Base-by-base conservation (phyloP, 805 yeast genomes). In the Torulaspora franciscae region DNA sequence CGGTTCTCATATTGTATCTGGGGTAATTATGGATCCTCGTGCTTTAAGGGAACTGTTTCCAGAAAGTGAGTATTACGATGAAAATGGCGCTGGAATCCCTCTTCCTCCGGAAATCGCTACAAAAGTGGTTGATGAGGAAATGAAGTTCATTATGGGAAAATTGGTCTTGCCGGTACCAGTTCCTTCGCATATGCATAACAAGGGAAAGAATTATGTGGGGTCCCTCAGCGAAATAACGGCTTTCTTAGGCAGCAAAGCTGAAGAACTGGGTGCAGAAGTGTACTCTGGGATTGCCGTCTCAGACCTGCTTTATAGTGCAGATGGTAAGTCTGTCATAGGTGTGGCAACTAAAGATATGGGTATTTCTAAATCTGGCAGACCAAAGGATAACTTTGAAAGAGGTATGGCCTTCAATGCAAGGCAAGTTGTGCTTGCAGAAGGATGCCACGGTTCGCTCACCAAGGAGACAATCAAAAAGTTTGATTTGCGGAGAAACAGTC, bases 401-500 rank as follows among this genome's bases (percentile, higher is more conserved):
- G 99, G 99, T 22, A 86, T 93, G 96, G 98, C 88, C 66, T 93
- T 93, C 66, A 93, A 83, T 55, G 87, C 99, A 4, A 79, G 93
- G 56, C 73, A 83, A 48, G 90, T 97, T 0, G 84, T 93, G 13
- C 74, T 93, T 26, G 96, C 96, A 4, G 99, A 93, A 68, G 99
- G 99, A n/a, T 93, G 99, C 62, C 98, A 90, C 66, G 99, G 99
- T 0, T 89, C 96, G 1, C 70, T 93, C 43, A 74, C 90, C 9
- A 91, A 93, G 62, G 77, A 84, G 60, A 82, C 79, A 0, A 83
- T 91, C 42, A 69, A 74, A 43, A 79, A 81, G 56, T 91, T 68
- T 66, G 72, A 81, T 34, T 69, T 93, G 48, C 77, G 97, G 46
- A 72, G 75, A 40, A 76, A 77, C 26, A 71, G 74, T 42, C 74